Conservation (phyloP, 2,329 filamentous ascomycete genomes). For the Ilyonectria destructans region DNA sequence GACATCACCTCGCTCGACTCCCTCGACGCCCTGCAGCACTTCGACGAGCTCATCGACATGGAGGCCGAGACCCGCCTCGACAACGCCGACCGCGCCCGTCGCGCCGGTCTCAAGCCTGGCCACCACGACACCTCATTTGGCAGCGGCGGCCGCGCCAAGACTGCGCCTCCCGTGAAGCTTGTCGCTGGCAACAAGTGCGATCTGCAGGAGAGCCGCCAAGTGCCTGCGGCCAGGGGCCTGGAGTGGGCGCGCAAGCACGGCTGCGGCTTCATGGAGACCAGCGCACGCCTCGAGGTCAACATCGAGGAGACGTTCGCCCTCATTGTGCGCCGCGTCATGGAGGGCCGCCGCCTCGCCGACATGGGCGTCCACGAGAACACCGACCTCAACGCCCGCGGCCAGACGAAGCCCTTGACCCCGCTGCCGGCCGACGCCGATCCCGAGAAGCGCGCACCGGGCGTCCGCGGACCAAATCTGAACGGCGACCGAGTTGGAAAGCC, state of each 20-base stretch:
- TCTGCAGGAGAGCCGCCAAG: constrained; percentile 78
- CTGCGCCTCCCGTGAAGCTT: constrained; percentile 84
- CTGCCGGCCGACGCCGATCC: constrained; percentile 59
- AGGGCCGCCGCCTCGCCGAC: constrained; percentile 68
- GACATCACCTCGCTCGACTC: constrained; percentile 83
- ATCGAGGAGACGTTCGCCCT: constrained; percentile 91
- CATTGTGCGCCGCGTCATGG: constrained; percentile 74
- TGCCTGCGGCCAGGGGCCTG: constrained; percentile 79
- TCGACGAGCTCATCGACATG: constrained; percentile 88
- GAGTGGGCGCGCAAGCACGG: constrained; percentile 82
- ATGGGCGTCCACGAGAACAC: constrained; percentile 61
- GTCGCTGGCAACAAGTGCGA: constrained; percentile 92
- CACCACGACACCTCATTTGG: constrained; percentile 49
- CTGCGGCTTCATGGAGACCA: constrained; percentile 94
- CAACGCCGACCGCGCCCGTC: constrained; percentile 69
- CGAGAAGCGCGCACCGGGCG: constrained; percentile 65
- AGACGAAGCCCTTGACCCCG: constrained; percentile 73
- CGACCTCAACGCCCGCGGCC: constrained; percentile 66
- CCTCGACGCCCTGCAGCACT: constrained; percentile 82
- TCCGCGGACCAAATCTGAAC: constrained; percentile 61
- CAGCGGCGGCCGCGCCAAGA: constrained; percentile 61
- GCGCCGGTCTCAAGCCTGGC: constrained; percentile 57
- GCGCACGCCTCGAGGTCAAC: constrained; percentile 86
- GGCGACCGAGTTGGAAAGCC: constrained; percentile 62
- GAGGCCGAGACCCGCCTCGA: constrained; percentile 81